Base-by-base conservation (phyloP, 1,139 yeast species). In the Candida glucosophila region DNA sequence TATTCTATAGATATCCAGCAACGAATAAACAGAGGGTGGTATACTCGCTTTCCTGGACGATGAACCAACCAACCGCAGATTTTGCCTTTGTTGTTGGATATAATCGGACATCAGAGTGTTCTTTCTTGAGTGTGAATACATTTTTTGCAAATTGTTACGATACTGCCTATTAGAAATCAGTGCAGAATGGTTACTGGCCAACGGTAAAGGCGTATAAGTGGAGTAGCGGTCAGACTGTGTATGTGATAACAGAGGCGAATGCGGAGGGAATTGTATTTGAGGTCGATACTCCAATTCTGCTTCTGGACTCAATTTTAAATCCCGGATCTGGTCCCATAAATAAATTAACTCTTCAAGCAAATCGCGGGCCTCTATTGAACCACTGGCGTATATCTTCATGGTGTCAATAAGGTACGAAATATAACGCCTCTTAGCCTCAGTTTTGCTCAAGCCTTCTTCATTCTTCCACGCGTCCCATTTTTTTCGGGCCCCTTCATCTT, bases 391-490 rank as follows among this genome's bases (percentile, higher is more conserved):
- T 3, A 67, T 55, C 32, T 64, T 63, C 88, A 82, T 80, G 3
- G 92, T 79, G 29, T 78, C 76, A 23, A 82, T 74, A 26, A 82
- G 62, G 38, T 62, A 73, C 16, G 76, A 63, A 20, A 81, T 77
- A 47, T 83, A 83, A 26, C 67, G 55, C 26, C 79, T 61, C 46
- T 83, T 81, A 3, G 94, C 93, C 40, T 80, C 86, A 0, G 80
- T 71, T 37, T 67, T 68, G n/a, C 72, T 48, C 15, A 80, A 43
- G 0, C 93, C 93, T 39, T 75, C 73, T 44, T 79, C 85, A 14
- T 68, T 53, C 40, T 77, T 74, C 94, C 95, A 83, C 0, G 94
- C 85, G 40, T 80, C 90, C 83, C 88, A 80, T 47, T 82, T 81
- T 44, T 73, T 68, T 41, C 71, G 68, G 6, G 80, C 80, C 3